Evolutionary conservation across 768 basidiomycete species (phyloP), one percentile per base, ranked within the genome.

Genomic region (Pleurotus pulmonarius): DNA sequence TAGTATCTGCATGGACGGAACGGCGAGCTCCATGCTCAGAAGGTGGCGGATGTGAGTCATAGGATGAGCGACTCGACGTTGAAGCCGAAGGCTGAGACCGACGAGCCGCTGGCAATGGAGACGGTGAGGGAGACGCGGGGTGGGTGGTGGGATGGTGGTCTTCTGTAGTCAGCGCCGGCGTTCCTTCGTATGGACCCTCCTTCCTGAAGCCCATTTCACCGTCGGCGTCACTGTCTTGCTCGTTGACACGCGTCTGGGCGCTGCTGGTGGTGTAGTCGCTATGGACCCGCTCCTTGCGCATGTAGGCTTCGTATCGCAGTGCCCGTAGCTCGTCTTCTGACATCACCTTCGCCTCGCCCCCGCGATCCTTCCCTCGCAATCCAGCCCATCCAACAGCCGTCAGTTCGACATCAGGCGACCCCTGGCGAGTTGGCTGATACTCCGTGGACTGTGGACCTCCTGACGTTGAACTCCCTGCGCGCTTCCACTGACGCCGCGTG

Each of bases 311-410:
- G 65, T 69, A 78, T 56, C 76, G 66, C 60, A 71, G 64, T 45
- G 67, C 61, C 24, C 75, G 66, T 54, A 79, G 66, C 52, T 72
- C 70, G 56, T 80, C 77, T 51, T 75, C 75, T 18, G 64, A 65
- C 34, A 72, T 62, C 54, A 34, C 29, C 29, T 11, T 34, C 29
- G 61, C 65, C 39, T 68, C 66, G 47, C 63, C 66, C 15, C 58
- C 49, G 49, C 65, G 63, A 11, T 64, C 63, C 56, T 24, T 56
- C 61, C 57, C 9, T 58, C 49, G 9, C 41, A 46, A 5, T n/a
- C 26, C 49, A 38, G n/a, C 49, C 25, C n/a, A 29, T 6, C 51
- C 51, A 18, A 53, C 20, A 9, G 37, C 38, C 15, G 37, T 41
- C 5, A 53, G 39, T 20, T 53, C 51, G 34, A 53, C 38, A 11